Evolutionary conservation across 306 rosid genomes (phyloP).

Genomic region (Begonia peltatifolia): DNA sequence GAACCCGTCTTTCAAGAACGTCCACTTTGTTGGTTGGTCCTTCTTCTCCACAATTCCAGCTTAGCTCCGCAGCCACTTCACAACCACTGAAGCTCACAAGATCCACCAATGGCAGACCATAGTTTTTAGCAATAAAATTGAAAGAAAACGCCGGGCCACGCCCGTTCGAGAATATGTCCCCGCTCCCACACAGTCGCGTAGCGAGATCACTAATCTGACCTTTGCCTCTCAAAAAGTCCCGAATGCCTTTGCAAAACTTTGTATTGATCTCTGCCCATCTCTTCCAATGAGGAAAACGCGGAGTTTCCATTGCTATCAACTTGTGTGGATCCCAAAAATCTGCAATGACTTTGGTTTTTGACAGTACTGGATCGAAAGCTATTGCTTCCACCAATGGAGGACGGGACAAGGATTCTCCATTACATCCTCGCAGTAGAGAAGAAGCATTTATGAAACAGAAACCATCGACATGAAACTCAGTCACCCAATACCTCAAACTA

Average conservation of each 20-base stretch:
- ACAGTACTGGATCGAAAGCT: slow-evolving; percentile 70
- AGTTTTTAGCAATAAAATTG: slow-evolving; percentile 45
- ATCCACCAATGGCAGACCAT: slow-evolving; percentile 75
- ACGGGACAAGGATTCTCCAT: slow-evolving; percentile 55
- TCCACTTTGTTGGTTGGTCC: slow-evolving; percentile 45
- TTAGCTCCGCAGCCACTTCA: slow-evolving; percentile 36
- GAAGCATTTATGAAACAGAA: slow-evolving; percentile 84
- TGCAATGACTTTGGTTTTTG: slow-evolving; percentile 68
- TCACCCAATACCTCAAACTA: slow-evolving; percentile 72
- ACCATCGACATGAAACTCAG: slow-evolving; percentile 86
- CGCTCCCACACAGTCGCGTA: slow-evolving; percentile 87
- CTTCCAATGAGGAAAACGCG: slow-evolving; percentile 85
- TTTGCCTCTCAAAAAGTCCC: slow-evolving; percentile 64
- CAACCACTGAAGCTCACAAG: slow-evolving; percentile 62
- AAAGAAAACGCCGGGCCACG: slow-evolving; percentile 85
- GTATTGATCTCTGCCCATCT: slow-evolving; percentile 88
- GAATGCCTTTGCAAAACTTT: slow-evolving; percentile 43
- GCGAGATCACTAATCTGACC: slow-evolving; percentile 65
- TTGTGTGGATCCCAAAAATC: slow-evolving; percentile 62
- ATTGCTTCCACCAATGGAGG: slow-evolving; percentile 87
- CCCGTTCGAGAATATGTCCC: slow-evolving; percentile 56
- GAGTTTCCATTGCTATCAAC: slow-evolving; percentile 22
- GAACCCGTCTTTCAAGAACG: slow-evolving; percentile 66
- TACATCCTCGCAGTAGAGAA: slow-evolving; percentile 38
- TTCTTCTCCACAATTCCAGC: slow-evolving; percentile 97